phyloP scores from a whole-genome alignment of 495 filamentous ascomycete species.

The Terfezia boudieri region DNA sequence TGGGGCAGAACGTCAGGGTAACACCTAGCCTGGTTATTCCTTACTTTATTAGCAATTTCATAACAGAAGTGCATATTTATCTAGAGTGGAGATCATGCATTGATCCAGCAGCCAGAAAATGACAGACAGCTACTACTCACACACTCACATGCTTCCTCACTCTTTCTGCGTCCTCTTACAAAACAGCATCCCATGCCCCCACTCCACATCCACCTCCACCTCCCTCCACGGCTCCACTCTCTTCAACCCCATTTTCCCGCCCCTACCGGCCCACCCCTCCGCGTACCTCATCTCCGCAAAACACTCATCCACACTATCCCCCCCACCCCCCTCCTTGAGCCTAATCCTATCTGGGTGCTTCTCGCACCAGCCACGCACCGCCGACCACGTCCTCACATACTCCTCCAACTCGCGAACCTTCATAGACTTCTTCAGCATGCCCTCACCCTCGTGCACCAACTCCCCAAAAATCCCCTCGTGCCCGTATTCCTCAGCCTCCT shows the following conservation, averaged over 20 bases:
- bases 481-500: constrained; percentile 10
- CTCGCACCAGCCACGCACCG: constrained; percentile 32
- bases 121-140: neutral
- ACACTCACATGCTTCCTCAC: neutral
- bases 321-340: constrained; percentile 27
- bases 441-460: constrained; percentile 14
- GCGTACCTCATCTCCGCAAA: constrained; percentile 28
- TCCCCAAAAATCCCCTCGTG: neutral
- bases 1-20: no score
- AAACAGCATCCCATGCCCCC: constrained; percentile 33
- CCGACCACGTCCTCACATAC: constrained; percentile 35
- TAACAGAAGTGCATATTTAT: no score
- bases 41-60: no score
- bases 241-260: constrained; percentile 25
- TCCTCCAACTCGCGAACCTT: constrained; percentile 31
- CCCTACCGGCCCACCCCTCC: constrained; percentile 24
- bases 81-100: no score
- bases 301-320: constrained; percentile 26
- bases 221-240: constrained; percentile 30
- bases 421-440: constrained; percentile 23
- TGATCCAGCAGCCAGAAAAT: no score
- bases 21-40: no score
- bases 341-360: constrained; percentile 26
- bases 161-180: constrained; percentile 5
- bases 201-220: constrained; percentile 27